Conservation (phyloP, 2,329 filamentous ascomycete species). For the Ophiostoma novo-ulmi region DNA sequence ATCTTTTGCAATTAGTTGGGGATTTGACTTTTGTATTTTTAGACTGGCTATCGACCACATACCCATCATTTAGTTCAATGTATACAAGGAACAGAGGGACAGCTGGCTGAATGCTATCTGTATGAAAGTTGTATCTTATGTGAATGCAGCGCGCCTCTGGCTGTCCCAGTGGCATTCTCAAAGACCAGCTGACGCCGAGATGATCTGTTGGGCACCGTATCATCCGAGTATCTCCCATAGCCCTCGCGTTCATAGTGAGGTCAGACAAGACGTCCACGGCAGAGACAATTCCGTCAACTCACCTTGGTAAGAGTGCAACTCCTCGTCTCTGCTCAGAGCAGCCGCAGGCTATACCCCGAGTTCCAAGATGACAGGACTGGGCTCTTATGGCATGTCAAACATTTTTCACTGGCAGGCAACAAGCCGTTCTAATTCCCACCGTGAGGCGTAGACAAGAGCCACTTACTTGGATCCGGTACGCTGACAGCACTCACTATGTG, state of each 20-base stretch:
- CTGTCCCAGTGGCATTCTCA: no score
- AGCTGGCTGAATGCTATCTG: no score
- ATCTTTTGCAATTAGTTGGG: no score
- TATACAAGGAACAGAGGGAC: no score
- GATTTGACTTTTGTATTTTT: background rate
- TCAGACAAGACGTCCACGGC: constrained; percentile 1
- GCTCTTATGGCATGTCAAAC: background rate
- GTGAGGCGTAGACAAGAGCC: no score
- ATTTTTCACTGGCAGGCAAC: background rate
- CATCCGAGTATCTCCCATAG: background rate
- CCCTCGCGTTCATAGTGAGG: background rate
- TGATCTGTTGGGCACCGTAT: background rate
- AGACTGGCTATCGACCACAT: background rate
- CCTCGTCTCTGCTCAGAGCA: background rate
- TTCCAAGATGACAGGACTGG: background rate
- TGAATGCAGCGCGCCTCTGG: no score
- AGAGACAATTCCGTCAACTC: background rate
- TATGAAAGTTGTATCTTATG: no score
- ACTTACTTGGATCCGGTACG: no score
- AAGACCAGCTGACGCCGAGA: no score
- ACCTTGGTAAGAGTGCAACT: background rate
- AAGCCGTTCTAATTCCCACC: no score
- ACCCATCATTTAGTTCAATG: no score
- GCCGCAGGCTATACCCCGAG: background rate
- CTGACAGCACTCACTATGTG: background rate